Percentiles rank a stretch among this genome's conserved stretches.
phyloP scores from a whole-genome alignment of 2,329 filamentous ascomycete species.

The Akanthomyces uredinophilus region DNA sequence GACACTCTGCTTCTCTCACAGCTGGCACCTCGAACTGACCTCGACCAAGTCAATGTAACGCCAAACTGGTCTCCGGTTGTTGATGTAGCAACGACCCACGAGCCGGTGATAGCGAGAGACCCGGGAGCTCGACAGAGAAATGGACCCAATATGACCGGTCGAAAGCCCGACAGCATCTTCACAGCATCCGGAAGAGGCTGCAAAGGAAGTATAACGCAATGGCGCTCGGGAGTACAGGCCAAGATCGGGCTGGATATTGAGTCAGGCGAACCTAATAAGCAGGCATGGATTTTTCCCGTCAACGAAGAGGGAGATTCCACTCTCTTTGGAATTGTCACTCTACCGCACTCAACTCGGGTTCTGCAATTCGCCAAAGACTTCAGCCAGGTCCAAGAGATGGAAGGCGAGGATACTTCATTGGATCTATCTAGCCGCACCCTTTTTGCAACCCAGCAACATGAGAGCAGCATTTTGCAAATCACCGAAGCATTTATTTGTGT shows the following conservation, averaged over 20 bases:
- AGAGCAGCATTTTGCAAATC: conserved; percentile 27
- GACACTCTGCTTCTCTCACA: conserved; percentile 23
- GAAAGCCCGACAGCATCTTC: conserved; percentile 52
- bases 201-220: conserved; percentile 60
- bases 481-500: conserved; percentile 3
- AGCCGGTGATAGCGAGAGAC: conserved; percentile 21
- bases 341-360: conserved; percentile 44
- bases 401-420: conserved; percentile 38
- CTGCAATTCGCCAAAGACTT: conserved; percentile 47
- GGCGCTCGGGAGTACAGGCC: conserved; percentile 65
- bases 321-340: conserved; percentile 40
- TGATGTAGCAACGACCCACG: conserved; percentile 39
- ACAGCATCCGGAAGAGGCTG: conserved; percentile 59
- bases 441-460: conserved; percentile 33
- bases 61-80: conserved; percentile 58
- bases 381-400: conserved; percentile 37
- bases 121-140: conserved; percentile 15
- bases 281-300: conserved; percentile 47
- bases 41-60: conserved; percentile 42
- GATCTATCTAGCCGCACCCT: conserved; percentile 51
- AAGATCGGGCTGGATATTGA: conserved; percentile 57
- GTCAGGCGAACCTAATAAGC: conserved; percentile 42
- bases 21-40: conserved; percentile 50
- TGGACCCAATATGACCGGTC: conserved; percentile 25
- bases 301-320: conserved; percentile 18